Percentiles rank a stretch among this genome's conserved stretches.
phyloP scores from a whole-genome alignment of 352 stramenopile genomes.

The Globisporangium iwayamae region DNA sequence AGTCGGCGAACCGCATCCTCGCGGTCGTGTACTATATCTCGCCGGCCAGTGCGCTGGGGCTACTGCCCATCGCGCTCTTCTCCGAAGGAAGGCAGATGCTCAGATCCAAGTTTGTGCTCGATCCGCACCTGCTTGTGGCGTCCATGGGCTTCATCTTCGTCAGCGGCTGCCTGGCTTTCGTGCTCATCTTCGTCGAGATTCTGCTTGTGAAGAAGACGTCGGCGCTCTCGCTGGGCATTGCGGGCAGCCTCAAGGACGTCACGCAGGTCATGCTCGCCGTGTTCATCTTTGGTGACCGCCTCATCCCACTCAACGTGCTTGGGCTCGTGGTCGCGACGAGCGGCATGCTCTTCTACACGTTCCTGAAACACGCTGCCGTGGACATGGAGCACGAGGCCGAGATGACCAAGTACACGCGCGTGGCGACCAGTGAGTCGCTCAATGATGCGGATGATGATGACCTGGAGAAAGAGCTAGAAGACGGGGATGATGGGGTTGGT shows the following conservation, averaged over 20 bases:
- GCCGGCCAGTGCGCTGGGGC: constrained; percentile 56
- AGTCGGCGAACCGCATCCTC: constrained; percentile 58
- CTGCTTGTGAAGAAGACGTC: constrained; percentile 81
- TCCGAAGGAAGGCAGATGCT: constrained; percentile 46
- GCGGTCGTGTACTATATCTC: constrained; percentile 85
- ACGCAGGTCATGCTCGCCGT: constrained; percentile 75
- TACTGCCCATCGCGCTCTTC: constrained; percentile 65
- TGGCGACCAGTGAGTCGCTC: constrained; percentile 23
- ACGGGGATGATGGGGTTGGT: not conserved
- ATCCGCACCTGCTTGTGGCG: constrained; percentile 44
- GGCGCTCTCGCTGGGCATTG: constrained; percentile 72
- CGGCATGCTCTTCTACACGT: constrained; percentile 77
- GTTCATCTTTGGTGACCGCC: constrained; percentile 68
- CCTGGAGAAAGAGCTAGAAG: not conserved
- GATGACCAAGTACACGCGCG: constrained; percentile 29
- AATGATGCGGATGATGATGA: not conserved
- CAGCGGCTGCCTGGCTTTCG: constrained; percentile 65
- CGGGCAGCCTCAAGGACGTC: constrained; percentile 79
- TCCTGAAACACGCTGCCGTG: constrained; percentile 53
- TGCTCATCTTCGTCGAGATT: constrained; percentile 82
- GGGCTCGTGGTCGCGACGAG: constrained; percentile 67
- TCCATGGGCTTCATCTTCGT: constrained; percentile 64
- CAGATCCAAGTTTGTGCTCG: constrained; percentile 52
- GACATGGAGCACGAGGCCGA: constrained; percentile 11
- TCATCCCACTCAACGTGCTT: constrained; percentile 59